Evolutionary conservation across 331 rosid species (phyloP).

Genomic region (Rhamnella rubrinervis): DNA sequence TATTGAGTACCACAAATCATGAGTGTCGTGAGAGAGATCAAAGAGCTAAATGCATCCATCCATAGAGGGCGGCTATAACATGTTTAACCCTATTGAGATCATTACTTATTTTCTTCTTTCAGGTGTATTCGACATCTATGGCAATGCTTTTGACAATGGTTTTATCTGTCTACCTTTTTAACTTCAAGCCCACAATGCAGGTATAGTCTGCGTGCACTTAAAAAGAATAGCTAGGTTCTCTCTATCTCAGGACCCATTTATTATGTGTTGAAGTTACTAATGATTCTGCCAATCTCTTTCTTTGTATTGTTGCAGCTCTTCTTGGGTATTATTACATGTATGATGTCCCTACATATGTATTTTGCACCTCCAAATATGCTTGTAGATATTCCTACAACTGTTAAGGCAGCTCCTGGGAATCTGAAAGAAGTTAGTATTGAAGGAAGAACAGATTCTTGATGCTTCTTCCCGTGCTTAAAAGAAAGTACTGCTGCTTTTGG

Average conservation of each 20-base stretch:
- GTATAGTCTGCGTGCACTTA: constrained; percentile 33
- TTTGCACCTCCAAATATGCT: constrained; percentile 86
- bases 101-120: constrained; percentile 21
- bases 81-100: background rate
- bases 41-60: background rate
- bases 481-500: background rate
- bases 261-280: background rate
- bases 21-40: background rate
- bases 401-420: constrained; percentile 64
- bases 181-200: constrained; percentile 88
- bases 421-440: constrained; percentile 65
- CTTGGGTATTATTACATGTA: constrained; percentile 84
- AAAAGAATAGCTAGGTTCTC: background rate
- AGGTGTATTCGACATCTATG: constrained; percentile 76
- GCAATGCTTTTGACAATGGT: constrained; percentile 92
- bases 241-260: background rate
- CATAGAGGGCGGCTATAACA: background rate
- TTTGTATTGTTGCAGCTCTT: constrained; percentile 62
- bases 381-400: constrained; percentile 59
- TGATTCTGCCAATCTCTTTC: constrained; percentile 19
- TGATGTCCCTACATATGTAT: constrained; percentile 98
- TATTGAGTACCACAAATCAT: no score
- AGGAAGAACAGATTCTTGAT: constrained; percentile 58
- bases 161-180: constrained; percentile 75
- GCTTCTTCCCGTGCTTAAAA: background rate